Conservation (phyloP, 1,139 yeast species). For the Casaregolazyma suthepensis region DNA sequence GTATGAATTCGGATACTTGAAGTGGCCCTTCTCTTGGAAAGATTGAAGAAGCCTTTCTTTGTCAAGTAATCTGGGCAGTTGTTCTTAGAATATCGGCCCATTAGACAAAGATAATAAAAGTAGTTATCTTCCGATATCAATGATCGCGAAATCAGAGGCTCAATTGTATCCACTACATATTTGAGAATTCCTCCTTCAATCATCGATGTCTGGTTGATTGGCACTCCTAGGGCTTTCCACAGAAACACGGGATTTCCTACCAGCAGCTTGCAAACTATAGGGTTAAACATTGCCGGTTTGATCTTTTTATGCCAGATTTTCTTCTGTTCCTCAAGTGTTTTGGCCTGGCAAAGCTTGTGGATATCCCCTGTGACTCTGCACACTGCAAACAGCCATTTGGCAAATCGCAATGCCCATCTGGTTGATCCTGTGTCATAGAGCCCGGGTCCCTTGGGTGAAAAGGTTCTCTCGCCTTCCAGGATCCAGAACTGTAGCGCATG, state of each 20-base stretch:
- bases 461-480: constrained; percentile 54
- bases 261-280: constrained; percentile 57
- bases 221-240: constrained; percentile 87
- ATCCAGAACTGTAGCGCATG: constrained; percentile 80
- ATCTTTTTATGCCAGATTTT: constrained; percentile 56
- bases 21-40: constrained; percentile 39
- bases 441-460: constrained; percentile 50
- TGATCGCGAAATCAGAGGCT: constrained; percentile 61
- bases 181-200: constrained; percentile 65
- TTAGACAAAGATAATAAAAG: constrained; percentile 65
- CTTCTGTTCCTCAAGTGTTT: constrained; percentile 55
- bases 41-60: constrained; percentile 47
- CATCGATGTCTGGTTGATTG: constrained; percentile 74
- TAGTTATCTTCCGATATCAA: constrained; percentile 67
- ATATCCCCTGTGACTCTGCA: constrained; percentile 52
- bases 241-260: constrained; percentile 76
- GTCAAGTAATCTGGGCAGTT: constrained; percentile 78
- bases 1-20: constrained; percentile 73
- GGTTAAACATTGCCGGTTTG: constrained; percentile 66
- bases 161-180: constrained; percentile 71
- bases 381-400: constrained; percentile 51
- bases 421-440: constrained; percentile 78
- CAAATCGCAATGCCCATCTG: constrained; percentile 74
- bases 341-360: constrained; percentile 51
- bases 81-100: constrained; percentile 51